Conservation (phyloP, 768 basidiomycete species). For the Hirschioporus abietinus region DNA sequence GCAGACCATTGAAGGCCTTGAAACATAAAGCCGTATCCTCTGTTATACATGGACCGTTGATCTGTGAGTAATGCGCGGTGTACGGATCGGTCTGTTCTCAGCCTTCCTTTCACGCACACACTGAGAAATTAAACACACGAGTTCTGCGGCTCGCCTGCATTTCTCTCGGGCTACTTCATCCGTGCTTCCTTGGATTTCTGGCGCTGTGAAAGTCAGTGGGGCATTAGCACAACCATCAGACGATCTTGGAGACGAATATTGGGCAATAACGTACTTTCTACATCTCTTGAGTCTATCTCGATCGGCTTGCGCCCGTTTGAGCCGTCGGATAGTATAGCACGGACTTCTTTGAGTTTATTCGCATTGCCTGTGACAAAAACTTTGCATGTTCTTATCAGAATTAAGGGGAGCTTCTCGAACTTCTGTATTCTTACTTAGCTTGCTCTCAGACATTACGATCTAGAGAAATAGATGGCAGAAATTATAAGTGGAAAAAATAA, state of each 20-base stretch:
- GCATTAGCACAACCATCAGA: background rate
- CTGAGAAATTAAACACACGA: constrained; percentile 37
- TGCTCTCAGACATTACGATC: background rate
- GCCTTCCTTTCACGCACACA: background rate
- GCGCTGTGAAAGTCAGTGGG: constrained; percentile 47
- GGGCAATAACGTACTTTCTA: constrained; percentile 63
- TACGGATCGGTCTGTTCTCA: background rate
- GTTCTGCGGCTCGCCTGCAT: constrained; percentile 77
- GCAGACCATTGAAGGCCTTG: constrained; percentile 82
- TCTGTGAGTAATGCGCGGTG: constrained; percentile 17
- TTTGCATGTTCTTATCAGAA: constrained; percentile 23
- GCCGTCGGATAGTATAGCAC: constrained; percentile 62
- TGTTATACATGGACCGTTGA: constrained; percentile 60
- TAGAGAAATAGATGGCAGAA: background rate
- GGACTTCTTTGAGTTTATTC: constrained; percentile 88
- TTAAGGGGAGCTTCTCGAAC: background rate
- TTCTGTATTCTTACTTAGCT: background rate
- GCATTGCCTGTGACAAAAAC: constrained; percentile 95
- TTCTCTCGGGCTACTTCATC: constrained; percentile 87
- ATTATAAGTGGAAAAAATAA: background rate
- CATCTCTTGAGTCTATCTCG: constrained; percentile 67
- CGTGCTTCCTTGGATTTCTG: constrained; percentile 91
- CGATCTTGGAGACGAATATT: background rate
- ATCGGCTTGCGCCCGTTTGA: constrained; percentile 39
- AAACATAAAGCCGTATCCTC: constrained; percentile 96